Base-by-base conservation (phyloP, 352 stramenopile genomes). In the Phytophthora multivora region DNA sequence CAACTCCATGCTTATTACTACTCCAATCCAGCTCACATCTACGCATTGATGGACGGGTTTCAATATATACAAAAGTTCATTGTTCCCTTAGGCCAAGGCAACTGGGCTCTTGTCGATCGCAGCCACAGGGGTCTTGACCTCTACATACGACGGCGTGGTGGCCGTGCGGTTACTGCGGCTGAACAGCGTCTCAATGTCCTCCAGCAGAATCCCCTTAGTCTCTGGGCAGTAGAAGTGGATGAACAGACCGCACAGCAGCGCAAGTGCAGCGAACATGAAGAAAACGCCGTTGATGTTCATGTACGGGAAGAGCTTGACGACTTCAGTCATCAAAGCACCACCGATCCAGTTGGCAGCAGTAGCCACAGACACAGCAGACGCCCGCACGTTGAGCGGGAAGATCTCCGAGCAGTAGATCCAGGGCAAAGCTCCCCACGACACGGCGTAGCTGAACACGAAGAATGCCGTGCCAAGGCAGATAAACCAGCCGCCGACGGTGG, bases 341-440 rank as follows among this genome's bases (percentile, higher is more conserved):
- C 71, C 74, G 25, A 73, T n/a, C 73, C 73, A 82, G 39, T 79
- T 84, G 10, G 73, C 43, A 41, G 70, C 59, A 5, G 69, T 77
- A 36, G 66, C 61, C 23, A 83, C 43, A 11, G 74, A 67, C 35
- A 81, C 72, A 19, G 71, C 76, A 23, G 71, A 77, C 30, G 74
- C 74, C 2, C 79, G 73, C 4, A 85, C 71, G 28, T 71, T 76
- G 18, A 81, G 62, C 2, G 76, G 72, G 62, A 86, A 86, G 23
- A 81, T 70, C 70, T 88, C 78, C 15, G 71, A 63, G 8, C 73
- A 78, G 60, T 86, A 83, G 31, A 89, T 73, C 79, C 79, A 89
- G 9, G 70, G 39, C 30, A 84, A 31, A 6, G 79, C 58, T 16
- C 59, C 65, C 65, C 65, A 73, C 15, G 59, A 73, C 3, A 64